phyloP scores from a whole-genome alignment of 1,139 yeast species.

The Torulaspora pretoriensis region DNA sequence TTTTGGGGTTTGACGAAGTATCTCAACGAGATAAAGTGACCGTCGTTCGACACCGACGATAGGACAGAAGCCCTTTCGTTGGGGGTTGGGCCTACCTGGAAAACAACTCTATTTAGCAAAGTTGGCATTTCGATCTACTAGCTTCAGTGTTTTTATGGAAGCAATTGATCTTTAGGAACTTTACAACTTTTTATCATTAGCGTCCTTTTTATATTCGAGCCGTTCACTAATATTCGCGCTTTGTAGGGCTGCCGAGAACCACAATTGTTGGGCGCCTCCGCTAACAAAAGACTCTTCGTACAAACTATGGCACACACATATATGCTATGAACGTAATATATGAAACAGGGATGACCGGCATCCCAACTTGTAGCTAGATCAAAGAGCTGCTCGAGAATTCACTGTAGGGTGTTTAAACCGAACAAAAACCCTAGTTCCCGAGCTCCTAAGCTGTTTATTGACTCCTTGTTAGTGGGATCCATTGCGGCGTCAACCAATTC shows the following conservation, averaged over 20 bases:
- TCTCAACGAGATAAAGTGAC: slow-evolving; percentile 37
- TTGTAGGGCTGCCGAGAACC: not conserved
- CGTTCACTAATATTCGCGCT: not conserved
- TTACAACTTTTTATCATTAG: not conserved
- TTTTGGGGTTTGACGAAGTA: slow-evolving; percentile 31
- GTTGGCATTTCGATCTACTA: slow-evolving; percentile 25
- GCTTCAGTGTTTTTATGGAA: not conserved
- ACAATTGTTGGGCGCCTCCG: not conserved
- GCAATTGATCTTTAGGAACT: not conserved
- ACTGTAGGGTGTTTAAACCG: slow-evolving; percentile 49
- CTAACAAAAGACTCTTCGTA: too few relatives aligned
- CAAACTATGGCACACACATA: too few relatives aligned
- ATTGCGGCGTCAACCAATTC: slow-evolving; percentile 74
- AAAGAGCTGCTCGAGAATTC: not conserved
- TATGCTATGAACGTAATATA: too few relatives aligned
- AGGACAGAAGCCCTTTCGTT: slow-evolving; percentile 34
- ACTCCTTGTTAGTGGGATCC: slow-evolving; percentile 69
- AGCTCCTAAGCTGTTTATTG: slow-evolving; percentile 61
- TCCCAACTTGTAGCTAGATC: not conserved
- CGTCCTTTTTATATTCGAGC: not conserved
- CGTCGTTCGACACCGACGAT: slow-evolving; percentile 32
- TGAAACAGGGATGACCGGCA: not conserved
- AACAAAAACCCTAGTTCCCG: slow-evolving; percentile 74
- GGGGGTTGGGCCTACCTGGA: slow-evolving; percentile 29
- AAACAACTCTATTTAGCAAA: slow-evolving; percentile 31